Conservation (phyloP, 2,329 filamentous ascomycete genomes). For the Trematosphaeria pertusa region DNA sequence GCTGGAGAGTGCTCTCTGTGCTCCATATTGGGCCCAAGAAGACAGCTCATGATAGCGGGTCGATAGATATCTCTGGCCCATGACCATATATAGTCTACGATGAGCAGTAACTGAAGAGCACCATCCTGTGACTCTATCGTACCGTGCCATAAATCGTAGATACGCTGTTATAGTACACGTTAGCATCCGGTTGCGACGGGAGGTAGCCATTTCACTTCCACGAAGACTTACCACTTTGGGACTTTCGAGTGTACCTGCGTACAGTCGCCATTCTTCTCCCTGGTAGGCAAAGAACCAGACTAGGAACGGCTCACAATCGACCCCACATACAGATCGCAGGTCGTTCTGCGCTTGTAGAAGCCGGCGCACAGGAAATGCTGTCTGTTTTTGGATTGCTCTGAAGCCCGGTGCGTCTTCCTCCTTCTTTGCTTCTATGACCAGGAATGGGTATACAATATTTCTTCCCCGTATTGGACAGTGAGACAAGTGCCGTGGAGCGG, state of each 20-base stretch:
- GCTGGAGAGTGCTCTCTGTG: no score
- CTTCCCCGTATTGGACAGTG: constrained; percentile 9
- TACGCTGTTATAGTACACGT: constrained; percentile 5
- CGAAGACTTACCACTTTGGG: constrained; percentile 11
- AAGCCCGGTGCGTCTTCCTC: constrained; percentile 16
- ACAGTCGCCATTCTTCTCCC: constrained; percentile 24
- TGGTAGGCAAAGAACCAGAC: constrained; percentile 28
- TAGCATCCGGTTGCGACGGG: no score
- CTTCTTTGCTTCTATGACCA: constrained; percentile 27
- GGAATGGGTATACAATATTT: constrained; percentile 18
- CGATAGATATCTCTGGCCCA: constrained; percentile 27
- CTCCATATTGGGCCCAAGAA: no score
- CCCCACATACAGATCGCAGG: not conserved
- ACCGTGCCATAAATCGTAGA: constrained; percentile 28
- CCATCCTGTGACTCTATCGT: constrained; percentile 24
- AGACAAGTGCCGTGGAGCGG: not conserved
- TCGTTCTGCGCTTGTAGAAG: constrained; percentile 19
- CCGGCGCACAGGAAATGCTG: constrained; percentile 21
- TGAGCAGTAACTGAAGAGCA: constrained; percentile 23
- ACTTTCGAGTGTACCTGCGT: constrained; percentile 11
- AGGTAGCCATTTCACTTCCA: no score
- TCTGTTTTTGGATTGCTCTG: constrained; percentile 19
- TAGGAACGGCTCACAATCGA: constrained; percentile 13
- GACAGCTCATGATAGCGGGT: constrained; percentile 1
- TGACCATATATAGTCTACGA: constrained; percentile 25